A percentile compares a stretch with the other conserved stretches of the same genome.
Evolutionary conservation across 2,329 filamentous ascomycete genomes (phyloP).

Genomic region (Cladorrhinum sp.): DNA sequence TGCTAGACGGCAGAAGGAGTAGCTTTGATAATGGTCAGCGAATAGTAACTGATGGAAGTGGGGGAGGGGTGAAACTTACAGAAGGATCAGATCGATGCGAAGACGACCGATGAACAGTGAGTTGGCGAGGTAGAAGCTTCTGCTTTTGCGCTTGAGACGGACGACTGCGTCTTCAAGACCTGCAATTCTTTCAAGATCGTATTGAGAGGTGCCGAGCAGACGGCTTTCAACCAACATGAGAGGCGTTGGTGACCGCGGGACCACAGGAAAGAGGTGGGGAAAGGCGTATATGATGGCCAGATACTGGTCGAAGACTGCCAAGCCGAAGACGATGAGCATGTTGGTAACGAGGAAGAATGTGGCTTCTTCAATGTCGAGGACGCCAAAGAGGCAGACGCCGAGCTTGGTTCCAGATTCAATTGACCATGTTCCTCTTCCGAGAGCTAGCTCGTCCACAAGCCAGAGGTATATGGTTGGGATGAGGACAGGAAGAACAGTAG

Average conservation of each 20-base stretch:
- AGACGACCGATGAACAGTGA: conserved; percentile 66
- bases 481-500: conserved; percentile 57
- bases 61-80: conserved; percentile 40
- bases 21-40: conserved; percentile 40
- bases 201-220: conserved; percentile 42
- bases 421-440: conserved; percentile 68
- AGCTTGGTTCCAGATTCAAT: conserved; percentile 68
- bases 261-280: conserved; percentile 52
- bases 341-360: conserved; percentile 72
- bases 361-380: conserved; percentile 70
- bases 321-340: conserved; percentile 64
- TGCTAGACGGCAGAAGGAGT: conserved; percentile 70
- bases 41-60: background rate
- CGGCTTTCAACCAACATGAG: conserved; percentile 52
- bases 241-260: conserved; percentile 48
- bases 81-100: conserved; percentile 63
- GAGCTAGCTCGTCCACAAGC: conserved; percentile 66
- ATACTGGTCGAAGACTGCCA: conserved; percentile 67
- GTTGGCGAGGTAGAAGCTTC: conserved; percentile 72
- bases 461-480: conserved; percentile 68
- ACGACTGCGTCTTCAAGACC: conserved; percentile 58
- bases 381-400: conserved; percentile 59
- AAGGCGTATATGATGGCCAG: conserved; percentile 64
- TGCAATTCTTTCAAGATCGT: conserved; percentile 55
- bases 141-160: conserved; percentile 61